Percentiles rank a stretch among this genome's conserved stretches.
These are phyloP conservation scores for Verruconis gallopava DNA, from an alignment of 2,329 filamentous ascomycete species.

Conservation along the genomic window DNA sequence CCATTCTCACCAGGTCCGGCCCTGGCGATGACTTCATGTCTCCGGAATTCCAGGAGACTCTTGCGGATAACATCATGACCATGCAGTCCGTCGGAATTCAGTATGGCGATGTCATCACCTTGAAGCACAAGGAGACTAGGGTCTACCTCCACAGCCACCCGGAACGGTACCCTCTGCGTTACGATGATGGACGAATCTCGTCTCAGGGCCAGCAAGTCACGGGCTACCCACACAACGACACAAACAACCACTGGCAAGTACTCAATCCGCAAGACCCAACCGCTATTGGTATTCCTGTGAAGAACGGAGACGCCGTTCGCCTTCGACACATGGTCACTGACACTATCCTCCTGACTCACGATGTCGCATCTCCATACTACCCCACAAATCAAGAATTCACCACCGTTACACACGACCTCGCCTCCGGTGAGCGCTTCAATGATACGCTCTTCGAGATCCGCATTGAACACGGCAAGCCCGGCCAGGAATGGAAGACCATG, in stretches of 20 bases:
- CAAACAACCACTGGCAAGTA: slow-evolving; percentile 97
- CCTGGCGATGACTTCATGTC: slow-evolving; percentile 99
- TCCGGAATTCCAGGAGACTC: slow-evolving; percentile 91
- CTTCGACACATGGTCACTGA: slow-evolving; percentile 80
- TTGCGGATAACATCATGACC: slow-evolving; percentile 89
- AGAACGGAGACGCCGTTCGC: slow-evolving; percentile 74
- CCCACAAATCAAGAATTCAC: slow-evolving; percentile 99
- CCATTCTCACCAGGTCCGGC: slow-evolving; percentile 74
- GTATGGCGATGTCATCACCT: slow-evolving; percentile 77
- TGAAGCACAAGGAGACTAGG: slow-evolving; percentile 96
- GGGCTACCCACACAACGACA: slow-evolving; percentile 95
- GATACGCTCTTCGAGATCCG: slow-evolving; percentile 90
- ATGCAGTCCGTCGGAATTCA: slow-evolving; percentile 75
- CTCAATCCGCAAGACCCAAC: slow-evolving; percentile 41
- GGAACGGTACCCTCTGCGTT: slow-evolving; percentile 80
- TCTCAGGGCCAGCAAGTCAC: slow-evolving; percentile 96
- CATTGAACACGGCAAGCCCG: slow-evolving; percentile 71
- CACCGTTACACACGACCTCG: slow-evolving; percentile 59
- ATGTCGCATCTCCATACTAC: slow-evolving; percentile 90
- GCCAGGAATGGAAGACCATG: slow-evolving; percentile 78
- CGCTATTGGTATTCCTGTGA: slow-evolving; percentile 50
- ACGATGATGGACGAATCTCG: slow-evolving; percentile 93
- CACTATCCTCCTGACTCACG: slow-evolving; percentile 77
- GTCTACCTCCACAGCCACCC: slow-evolving; percentile 88
- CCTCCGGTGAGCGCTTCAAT: slow-evolving; percentile 59